Conservation (phyloP, 441 rosid genomes). For the Iberis amara region DNA sequence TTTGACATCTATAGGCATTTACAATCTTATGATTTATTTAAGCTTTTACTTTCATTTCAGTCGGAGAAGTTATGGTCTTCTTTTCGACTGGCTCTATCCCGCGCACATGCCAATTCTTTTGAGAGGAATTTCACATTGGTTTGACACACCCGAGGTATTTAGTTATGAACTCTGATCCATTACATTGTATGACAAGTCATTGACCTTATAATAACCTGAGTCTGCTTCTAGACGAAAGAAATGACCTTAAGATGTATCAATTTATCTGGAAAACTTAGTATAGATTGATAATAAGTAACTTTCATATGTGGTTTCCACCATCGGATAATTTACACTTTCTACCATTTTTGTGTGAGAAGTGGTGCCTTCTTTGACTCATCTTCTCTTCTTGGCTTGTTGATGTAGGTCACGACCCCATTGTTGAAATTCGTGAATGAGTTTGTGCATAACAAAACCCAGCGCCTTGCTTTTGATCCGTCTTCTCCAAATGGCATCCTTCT, state of each 20-base stretch:
- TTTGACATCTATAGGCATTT: slow-evolving; percentile 17
- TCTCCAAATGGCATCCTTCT: slow-evolving; percentile 99
- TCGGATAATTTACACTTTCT: neutral
- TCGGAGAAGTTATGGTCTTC: slow-evolving; percentile 83
- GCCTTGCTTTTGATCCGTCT: slow-evolving; percentile 87
- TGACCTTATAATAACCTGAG: slow-evolving; percentile 13
- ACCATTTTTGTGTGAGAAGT: slow-evolving; percentile 8
- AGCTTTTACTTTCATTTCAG: slow-evolving; percentile 42
- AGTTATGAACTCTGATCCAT: slow-evolving; percentile 10
- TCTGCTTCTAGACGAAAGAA: slow-evolving; percentile 1
- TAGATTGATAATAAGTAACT: neutral
- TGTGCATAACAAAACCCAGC: slow-evolving; percentile 90
- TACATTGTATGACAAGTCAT: slow-evolving; percentile 1
- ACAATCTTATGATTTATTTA: slow-evolving; percentile 11
- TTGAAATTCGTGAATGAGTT: slow-evolving; percentile 98
- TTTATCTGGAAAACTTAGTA: neutral
- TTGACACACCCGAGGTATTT: slow-evolving; percentile 95
- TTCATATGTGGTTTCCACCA: slow-evolving; percentile 5
- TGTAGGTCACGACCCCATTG: slow-evolving; percentile 93
- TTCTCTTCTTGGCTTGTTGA: slow-evolving; percentile 26
- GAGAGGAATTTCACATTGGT: slow-evolving; percentile 88
- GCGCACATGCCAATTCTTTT: slow-evolving; percentile 90
- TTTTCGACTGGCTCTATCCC: slow-evolving; percentile 99
- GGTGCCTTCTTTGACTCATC: slow-evolving; percentile 18
- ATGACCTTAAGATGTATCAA: neutral